A percentile compares a stretch with the other conserved stretches of the same genome.
These are phyloP conservation scores for Chlorella vulgaris DNA, from an alignment of 139 green algal species.

Conservation along the genomic window DNA sequence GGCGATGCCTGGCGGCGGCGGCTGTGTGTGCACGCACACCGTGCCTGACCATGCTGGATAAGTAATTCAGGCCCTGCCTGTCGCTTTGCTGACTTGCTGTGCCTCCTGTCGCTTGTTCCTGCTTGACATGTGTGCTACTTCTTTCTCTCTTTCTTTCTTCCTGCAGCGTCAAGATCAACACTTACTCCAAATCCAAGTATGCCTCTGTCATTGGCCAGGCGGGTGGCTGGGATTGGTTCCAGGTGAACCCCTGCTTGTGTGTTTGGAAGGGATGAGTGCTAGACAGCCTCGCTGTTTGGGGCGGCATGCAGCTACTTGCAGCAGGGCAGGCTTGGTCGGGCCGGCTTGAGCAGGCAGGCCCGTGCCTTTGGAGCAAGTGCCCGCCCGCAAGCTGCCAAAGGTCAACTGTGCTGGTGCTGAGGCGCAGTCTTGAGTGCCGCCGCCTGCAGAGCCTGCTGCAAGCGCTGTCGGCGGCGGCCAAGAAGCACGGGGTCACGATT, in stretches of 20 bases:
- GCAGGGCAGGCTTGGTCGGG: too few relatives aligned
- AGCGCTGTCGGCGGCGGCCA: constrained; percentile 42
- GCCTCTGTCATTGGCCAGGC: constrained; percentile 62
- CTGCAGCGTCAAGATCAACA: constrained; percentile 34
- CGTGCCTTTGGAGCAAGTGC: too few relatives aligned
- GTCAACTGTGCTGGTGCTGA: background rate
- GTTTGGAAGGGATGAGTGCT: too few relatives aligned
- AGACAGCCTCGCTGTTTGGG: too few relatives aligned
- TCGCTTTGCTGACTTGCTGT: background rate
- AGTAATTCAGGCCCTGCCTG: too few relatives aligned
- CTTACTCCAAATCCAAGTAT: constrained; percentile 80
- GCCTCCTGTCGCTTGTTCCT: background rate
- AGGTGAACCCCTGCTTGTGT: constrained; percentile 40
- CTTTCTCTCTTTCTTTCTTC: background rate
- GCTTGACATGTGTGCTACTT: background rate
- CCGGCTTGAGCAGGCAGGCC: too few relatives aligned
- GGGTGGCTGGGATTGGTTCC: constrained; percentile 83
- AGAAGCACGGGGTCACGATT: constrained; percentile 70
- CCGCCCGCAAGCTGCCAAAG: background rate
- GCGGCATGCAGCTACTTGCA: too few relatives aligned
- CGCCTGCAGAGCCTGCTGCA: constrained; percentile 38
- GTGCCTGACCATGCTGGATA: too few relatives aligned
- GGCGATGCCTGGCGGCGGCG: too few relatives aligned
- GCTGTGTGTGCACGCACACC: too few relatives aligned
- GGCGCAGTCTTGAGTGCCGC: background rate